Conservation (phyloP, 257 asterid species). For the Solanum rostratum region DNA sequence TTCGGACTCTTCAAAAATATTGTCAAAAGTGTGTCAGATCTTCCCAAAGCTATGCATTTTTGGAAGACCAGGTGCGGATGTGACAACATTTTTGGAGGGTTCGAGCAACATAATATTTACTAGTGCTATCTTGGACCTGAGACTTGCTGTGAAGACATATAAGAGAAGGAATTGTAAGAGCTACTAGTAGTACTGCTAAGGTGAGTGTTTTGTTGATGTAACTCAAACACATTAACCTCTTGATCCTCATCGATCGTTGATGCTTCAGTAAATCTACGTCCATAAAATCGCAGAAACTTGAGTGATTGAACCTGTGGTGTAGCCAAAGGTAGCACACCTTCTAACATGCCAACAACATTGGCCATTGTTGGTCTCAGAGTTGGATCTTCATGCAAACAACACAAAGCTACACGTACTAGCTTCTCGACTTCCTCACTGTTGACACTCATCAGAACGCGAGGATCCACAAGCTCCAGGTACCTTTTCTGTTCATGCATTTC, state of each 20-base stretch:
- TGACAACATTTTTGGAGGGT: neutral
- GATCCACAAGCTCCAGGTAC: slow-evolving; percentile 59
- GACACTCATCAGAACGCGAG: slow-evolving; percentile 34
- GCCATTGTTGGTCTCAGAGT: slow-evolving; percentile 55
- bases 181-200: slow-evolving; percentile 12
- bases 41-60: neutral
- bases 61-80: too few species aligned
- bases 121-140: slow-evolving; percentile 66
- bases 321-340: slow-evolving; percentile 32
- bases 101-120: neutral
- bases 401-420: slow-evolving; percentile 49
- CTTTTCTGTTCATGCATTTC: slow-evolving; percentile 60
- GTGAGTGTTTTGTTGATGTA: slow-evolving; percentile 10
- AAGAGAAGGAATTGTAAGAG: slow-evolving; percentile 39
- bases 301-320: slow-evolving; percentile 41
- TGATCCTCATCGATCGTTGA: slow-evolving; percentile 14
- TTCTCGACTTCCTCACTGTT: slow-evolving; percentile 44
- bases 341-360: slow-evolving; percentile 57
- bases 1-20: neutral
- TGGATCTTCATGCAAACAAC: slow-evolving; percentile 79
- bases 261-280: slow-evolving; percentile 54
- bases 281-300: slow-evolving; percentile 56
- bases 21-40: neutral
- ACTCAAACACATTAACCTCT: slow-evolving; percentile 12
- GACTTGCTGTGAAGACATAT: slow-evolving; percentile 52